Conservation (phyloP, 208 protist species). For the Trypanosoma boissoni region DNA sequence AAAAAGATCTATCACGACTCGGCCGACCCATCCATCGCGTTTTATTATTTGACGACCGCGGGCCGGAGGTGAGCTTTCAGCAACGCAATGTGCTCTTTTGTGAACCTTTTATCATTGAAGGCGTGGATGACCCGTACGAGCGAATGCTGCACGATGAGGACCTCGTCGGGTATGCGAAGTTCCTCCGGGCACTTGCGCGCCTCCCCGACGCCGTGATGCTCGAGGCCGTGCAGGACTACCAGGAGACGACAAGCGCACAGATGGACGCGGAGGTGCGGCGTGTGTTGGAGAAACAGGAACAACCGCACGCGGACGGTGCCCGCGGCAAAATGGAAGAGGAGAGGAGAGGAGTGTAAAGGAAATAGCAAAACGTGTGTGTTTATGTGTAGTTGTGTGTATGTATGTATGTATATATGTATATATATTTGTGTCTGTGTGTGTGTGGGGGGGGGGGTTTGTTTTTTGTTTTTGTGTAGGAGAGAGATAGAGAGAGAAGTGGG, state of each 20-base stretch:
- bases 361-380: too few relatives aligned
- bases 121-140: slow-evolving; percentile 24
- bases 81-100: slow-evolving; percentile 56
- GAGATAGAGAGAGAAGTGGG: too few relatives aligned
- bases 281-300: too few relatives aligned
- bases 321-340: too few relatives aligned
- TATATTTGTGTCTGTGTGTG: too few relatives aligned
- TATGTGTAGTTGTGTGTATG: too few relatives aligned
- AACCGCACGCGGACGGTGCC: too few relatives aligned
- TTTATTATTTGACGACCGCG: slow-evolving; percentile 69
- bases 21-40: slow-evolving; percentile 32
- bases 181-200: slow-evolving; percentile 29
- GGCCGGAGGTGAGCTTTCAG: slow-evolving; percentile 52
- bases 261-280: too few relatives aligned
- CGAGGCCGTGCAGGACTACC: slow-evolving; percentile 27
- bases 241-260: background rate
- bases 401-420: too few relatives aligned
- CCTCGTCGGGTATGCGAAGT: slow-evolving; percentile 14
- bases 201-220: slow-evolving; percentile 30
- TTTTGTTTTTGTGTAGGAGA: too few relatives aligned
- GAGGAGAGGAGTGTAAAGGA: too few relatives aligned
- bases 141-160: slow-evolving; percentile 6
- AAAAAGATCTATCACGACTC: slow-evolving; percentile 51
- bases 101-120: slow-evolving; percentile 48
- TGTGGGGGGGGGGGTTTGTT: too few relatives aligned